phyloP scores from a whole-genome alignment of 2,329 filamentous ascomycete genomes.

The Claviceps sp. region DNA sequence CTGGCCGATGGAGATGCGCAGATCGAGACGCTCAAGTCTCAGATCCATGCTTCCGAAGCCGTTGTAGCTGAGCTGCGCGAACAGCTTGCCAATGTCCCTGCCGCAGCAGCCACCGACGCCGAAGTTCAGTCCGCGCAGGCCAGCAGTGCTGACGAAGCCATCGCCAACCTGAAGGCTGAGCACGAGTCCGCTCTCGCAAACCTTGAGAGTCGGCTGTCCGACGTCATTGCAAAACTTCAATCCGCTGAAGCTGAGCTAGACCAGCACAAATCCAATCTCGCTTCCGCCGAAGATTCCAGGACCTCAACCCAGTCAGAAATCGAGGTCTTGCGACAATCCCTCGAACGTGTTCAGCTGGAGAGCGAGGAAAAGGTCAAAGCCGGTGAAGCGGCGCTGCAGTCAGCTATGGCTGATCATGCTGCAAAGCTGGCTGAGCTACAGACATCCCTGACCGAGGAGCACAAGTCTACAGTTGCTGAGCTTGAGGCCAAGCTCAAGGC shows the following conservation, averaged over 20 bases:
- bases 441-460: slow-evolving; percentile 34
- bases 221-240: slow-evolving; percentile 36
- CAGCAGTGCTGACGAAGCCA: slow-evolving; percentile 21
- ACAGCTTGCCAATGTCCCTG: slow-evolving; percentile 30
- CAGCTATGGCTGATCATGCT: slow-evolving; percentile 33
- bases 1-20: slow-evolving; percentile 44
- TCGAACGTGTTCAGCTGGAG: slow-evolving; percentile 28
- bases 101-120: slow-evolving; percentile 20
- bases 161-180: slow-evolving; percentile 35
- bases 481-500: slow-evolving; percentile 40
- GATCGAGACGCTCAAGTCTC: slow-evolving; percentile 41
- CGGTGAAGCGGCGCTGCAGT: slow-evolving; percentile 20
- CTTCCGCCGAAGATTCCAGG: slow-evolving; percentile 34
- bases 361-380: slow-evolving; percentile 20
- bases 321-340: slow-evolving; percentile 32
- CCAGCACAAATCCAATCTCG: slow-evolving; percentile 33
- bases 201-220: slow-evolving; percentile 33
- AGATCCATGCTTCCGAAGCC: slow-evolving; percentile 41
- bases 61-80: slow-evolving; percentile 42
- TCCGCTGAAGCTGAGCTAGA: slow-evolving; percentile 37
- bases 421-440: slow-evolving; percentile 37
- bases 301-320: slow-evolving; percentile 36
- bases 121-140: slow-evolving; percentile 29
- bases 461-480: slow-evolving; percentile 31
- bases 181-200: slow-evolving; percentile 34